A percentile compares a stretch with the other conserved stretches of the same genome.
Conservation (phyloP, 2,329 filamentous ascomycete genomes). For the Talaromyces sp. region DNA sequence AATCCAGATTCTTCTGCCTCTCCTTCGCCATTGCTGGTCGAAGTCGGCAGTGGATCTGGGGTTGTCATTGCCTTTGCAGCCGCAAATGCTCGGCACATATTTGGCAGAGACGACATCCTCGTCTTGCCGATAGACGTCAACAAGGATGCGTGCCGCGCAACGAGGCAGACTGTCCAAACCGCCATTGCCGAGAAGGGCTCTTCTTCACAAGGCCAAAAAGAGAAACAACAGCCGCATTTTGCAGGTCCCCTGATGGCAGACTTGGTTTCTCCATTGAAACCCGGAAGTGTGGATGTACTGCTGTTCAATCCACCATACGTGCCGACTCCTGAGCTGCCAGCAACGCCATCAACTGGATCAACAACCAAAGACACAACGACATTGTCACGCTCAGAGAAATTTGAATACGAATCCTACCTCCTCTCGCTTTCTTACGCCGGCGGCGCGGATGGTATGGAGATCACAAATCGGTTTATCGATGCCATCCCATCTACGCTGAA, state of each 20-base stretch:
- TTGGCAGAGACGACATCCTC: constrained; percentile 65
- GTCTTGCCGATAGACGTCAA: constrained; percentile 82
- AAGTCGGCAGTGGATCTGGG: constrained; percentile 87
- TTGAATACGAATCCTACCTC: constrained; percentile 76
- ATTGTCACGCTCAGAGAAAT: constrained; percentile 39
- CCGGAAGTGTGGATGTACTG: constrained; percentile 67
- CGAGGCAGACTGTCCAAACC: constrained; percentile 58
- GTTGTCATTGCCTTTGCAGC: constrained; percentile 86
- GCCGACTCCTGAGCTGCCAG: constrained; percentile 70
- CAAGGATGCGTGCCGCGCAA: constrained; percentile 72
- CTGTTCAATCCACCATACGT: constrained; percentile 98
- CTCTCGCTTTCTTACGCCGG: constrained; percentile 85
- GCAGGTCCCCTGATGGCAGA: constrained; percentile 67
- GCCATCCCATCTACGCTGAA: constrained; percentile 61
- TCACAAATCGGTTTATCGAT: constrained; percentile 71
- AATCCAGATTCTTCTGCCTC: constrained; percentile 5
- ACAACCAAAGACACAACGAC: constrained; percentile 22
- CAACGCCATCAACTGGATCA: constrained; percentile 30
- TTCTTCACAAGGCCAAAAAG: too few species aligned
- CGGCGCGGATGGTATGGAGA: constrained; percentile 88
- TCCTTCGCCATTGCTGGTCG: constrained; percentile 59
- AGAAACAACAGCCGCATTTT: constrained; percentile 43
- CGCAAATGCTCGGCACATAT: constrained; percentile 66
- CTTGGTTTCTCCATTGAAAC: constrained; percentile 57
- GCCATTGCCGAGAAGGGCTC: constrained; percentile 38